phyloP scores from a whole-genome alignment of 2,329 filamentous ascomycete genomes.

The Pseudocercospora eumusae region DNA sequence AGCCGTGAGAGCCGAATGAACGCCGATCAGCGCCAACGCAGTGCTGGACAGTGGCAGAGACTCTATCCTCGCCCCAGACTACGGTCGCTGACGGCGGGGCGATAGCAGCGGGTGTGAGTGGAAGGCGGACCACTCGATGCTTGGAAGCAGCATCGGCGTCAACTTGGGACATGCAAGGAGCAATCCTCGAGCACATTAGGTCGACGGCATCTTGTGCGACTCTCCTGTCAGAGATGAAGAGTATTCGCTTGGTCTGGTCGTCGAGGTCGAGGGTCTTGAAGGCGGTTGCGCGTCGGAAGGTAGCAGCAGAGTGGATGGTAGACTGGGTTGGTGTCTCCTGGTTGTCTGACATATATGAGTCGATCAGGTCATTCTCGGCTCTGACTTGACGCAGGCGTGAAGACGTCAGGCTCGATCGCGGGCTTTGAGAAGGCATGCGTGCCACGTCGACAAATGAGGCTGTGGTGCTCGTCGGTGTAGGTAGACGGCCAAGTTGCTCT shows the following conservation, averaged over 20 bases:
- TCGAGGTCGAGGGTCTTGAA: background rate
- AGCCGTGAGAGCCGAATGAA: conserved; percentile 12
- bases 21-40: conserved; percentile 26
- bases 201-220: conserved; percentile 29
- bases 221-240: conserved; percentile 24
- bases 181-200: conserved; percentile 23
- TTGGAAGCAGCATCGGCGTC: conserved; percentile 3
- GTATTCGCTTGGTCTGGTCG: conserved; percentile 17
- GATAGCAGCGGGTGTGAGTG: conserved; percentile 26
- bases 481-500: background rate
- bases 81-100: conserved; percentile 19
- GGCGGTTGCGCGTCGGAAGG: conserved; percentile 6
- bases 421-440: conserved; percentile 1
- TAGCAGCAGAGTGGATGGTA: conserved; percentile 20
- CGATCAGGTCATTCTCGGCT: conserved; percentile 31
- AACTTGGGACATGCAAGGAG: conserved; percentile 15
- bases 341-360: conserved; percentile 37
- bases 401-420: conserved; percentile 8
- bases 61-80: conserved; percentile 21
- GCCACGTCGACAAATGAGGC: conserved; percentile 18
- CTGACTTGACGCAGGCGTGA: conserved; percentile 21
- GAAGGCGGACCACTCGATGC: conserved; percentile 23
- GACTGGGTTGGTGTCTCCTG: conserved; percentile 40
- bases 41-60: conserved; percentile 28
- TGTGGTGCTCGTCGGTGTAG: conserved; percentile 7